Evolutionary conservation across 495 filamentous ascomycete species (phyloP).

Genomic region (Evansstolkia leycettana): DNA sequence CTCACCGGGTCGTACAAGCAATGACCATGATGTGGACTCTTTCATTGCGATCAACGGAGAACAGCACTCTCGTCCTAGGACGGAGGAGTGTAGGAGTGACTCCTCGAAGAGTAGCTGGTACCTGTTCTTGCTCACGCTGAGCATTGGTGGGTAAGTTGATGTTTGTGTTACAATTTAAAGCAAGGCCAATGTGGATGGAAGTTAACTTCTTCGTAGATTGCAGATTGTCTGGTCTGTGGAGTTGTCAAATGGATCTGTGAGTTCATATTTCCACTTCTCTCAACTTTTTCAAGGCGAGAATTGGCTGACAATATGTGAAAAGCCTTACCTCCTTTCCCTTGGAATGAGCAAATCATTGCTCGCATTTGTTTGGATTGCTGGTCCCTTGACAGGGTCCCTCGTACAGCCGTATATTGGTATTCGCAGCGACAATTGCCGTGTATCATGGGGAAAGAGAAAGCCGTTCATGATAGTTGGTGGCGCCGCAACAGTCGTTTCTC

Average conservation of each 20-base stretch:
- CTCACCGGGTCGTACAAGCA: conserved; percentile 10
- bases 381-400: conserved; percentile 70
- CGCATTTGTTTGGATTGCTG: conserved; percentile 89
- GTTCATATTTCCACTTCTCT: conserved; percentile 6
- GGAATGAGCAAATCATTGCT: conserved; percentile 89
- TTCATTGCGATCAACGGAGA: conserved; percentile 5
- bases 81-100: conserved; percentile 9
- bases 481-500: conserved; percentile 54
- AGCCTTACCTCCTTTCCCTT: conserved; percentile 59
- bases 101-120: conserved; percentile 70
- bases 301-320: not conserved
- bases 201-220: conserved; percentile 32
- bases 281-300: too few species aligned
- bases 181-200: not conserved
- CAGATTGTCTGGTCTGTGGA: conserved; percentile 95
- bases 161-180: too few species aligned
- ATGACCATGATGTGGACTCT: conserved; percentile 7
- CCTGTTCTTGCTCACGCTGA: conserved; percentile 69
- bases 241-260: conserved; percentile 68
- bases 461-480: conserved; percentile 79
- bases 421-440: conserved; percentile 73
- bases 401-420: conserved; percentile 95
- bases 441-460: conserved; percentile 70
- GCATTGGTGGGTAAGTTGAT: conserved; percentile 56
- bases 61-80: conserved; percentile 6